These are phyloP conservation scores for Lipomyces yamanashiensis DNA, from an alignment of 805 yeast species.

Conservation along the genomic window DNA sequence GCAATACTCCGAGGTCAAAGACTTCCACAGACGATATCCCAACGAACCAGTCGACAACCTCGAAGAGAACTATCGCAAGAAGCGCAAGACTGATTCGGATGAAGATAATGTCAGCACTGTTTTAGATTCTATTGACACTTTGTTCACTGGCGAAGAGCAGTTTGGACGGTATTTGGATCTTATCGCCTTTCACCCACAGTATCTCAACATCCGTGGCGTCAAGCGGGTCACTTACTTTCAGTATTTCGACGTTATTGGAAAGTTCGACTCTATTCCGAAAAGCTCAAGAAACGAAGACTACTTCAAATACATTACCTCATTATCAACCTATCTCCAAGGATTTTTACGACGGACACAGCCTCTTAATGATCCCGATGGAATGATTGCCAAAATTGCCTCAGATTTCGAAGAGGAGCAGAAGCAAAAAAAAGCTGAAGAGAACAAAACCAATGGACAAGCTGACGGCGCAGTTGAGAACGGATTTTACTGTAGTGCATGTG, in stretches of 20 bases:
- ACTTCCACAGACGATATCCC: constrained; percentile 44
- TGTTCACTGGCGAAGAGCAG: constrained; percentile 65
- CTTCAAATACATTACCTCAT: constrained; percentile 50
- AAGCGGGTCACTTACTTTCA: constrained; percentile 52
- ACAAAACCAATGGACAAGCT: constrained; percentile 3
- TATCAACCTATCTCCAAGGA: constrained; percentile 56
- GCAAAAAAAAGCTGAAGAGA: constrained; percentile 24
- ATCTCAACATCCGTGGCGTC: constrained; percentile 54
- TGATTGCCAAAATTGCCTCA: constrained; percentile 41
- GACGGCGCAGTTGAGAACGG: constrained; percentile 16
- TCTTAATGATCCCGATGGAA: constrained; percentile 49
- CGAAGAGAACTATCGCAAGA: constrained; percentile 38
- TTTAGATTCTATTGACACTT: constrained; percentile 50
- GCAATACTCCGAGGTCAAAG: constrained; percentile 44
- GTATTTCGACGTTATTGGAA: constrained; percentile 55
- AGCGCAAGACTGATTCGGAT: constrained; percentile 37
- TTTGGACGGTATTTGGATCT: constrained; percentile 71
- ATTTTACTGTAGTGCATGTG: constrained; percentile 66
- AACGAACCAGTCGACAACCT: constrained; percentile 43
- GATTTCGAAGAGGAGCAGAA: constrained; percentile 43
- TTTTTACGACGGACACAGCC: constrained; percentile 59
- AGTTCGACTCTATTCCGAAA: constrained; percentile 44
- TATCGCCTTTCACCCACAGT: constrained; percentile 54
- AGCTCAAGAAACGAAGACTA: constrained; percentile 47
- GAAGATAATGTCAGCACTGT: constrained; percentile 39